Base-by-base conservation (phyloP, 176 grass and related monocot genomes). In the Alopecurus myosuroides region DNA sequence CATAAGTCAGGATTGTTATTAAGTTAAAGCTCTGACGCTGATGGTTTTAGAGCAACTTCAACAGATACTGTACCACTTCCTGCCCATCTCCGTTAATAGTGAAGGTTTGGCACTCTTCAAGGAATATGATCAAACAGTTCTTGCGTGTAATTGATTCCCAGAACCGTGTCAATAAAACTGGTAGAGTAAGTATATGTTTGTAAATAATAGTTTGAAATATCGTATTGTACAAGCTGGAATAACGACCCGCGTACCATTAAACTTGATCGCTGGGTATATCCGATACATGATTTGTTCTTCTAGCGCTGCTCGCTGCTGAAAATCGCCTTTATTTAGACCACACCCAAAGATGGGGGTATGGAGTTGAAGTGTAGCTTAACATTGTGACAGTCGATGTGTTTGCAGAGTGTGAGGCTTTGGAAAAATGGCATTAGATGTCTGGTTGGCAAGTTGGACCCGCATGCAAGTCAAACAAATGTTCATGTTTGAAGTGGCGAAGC, bases 1-100 rank as follows among this genome's bases (percentile, higher is more conserved):
- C 74, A 74, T 84, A 64, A 90, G 80, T 74, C 84, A 90, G 75
- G 88, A 90, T 68, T 90, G 88, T 50, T 87, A 90, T 46, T 86
- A 37, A 90, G 74, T 74, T 90, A 74, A 57, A 17, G 36, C 35
- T 20, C 4, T 75, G 31, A 2, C 72, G 60, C 18, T 61, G 36
- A 34, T 33, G 6, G 48, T 64, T 74, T 65, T 52, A 13, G 10
- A 44, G 39, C 30, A 22, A 7, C 13, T 52, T 79, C 60, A 29
- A 5, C 2, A 7, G 30, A 23, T 29, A 49, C 4, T 8, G 42
- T 49, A 26, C 4, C 57, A 67, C 12, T 61, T 25, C 44, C 45
- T 8, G 5, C 28, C 50, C 41, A 46, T 89, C 56, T 22, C 20
- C 76, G 17, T 48, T 48, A 77, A 62, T 57, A 42, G 22, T 31